Percentiles rank a stretch among this genome's conserved stretches.
phyloP scores from a whole-genome alignment of 129 eudicot genomes.

The Tagetes patula region DNA sequence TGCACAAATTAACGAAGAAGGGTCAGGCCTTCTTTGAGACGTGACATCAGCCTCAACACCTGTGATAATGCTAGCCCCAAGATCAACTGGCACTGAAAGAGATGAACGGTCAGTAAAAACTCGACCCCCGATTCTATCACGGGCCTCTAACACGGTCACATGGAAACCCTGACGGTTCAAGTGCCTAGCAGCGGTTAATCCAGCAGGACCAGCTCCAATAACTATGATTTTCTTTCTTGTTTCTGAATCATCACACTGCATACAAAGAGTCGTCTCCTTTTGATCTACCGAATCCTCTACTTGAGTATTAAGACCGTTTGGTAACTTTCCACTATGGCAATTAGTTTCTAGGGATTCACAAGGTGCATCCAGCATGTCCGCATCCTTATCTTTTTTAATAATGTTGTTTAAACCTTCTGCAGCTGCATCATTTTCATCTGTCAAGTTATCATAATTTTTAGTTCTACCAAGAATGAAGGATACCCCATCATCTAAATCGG shows the following conservation, averaged over 20 bases:
- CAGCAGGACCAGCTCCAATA: conserved; percentile 98
- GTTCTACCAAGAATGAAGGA: conserved; percentile 64
- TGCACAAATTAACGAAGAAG: conserved; percentile 92
- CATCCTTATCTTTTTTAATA: conserved; percentile 19
- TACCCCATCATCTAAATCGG: conserved; percentile 74
- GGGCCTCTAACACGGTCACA: conserved; percentile 85
- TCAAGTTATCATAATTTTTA: conserved; percentile 28
- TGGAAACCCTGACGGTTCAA: conserved; percentile 84
- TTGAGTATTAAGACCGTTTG: conserved; percentile 15
- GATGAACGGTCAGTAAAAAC: conserved; percentile 87
- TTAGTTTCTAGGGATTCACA: conserved; percentile 34
- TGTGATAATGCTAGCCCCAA: conserved; percentile 98
- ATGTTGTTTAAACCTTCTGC: conserved; percentile 16
- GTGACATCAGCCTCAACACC: conserved; percentile 99
- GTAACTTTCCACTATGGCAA: conserved; percentile 26
- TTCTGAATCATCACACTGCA: conserved; percentile 42
- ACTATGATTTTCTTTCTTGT: conserved; percentile 57
- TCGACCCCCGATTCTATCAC: conserved; percentile 96
- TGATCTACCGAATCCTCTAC: conserved; percentile 31
- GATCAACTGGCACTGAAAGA: conserved; percentile 98
- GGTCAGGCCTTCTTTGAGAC: conserved; percentile 88
- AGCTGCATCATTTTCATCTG: conserved; percentile 22
- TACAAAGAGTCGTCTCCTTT: conserved; percentile 26
- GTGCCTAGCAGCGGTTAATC: conserved; percentile 95
- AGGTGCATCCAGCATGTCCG: conserved; percentile 18